phyloP scores from a whole-genome alignment of 805 yeast genomes.

The Candida ulmi region DNA sequence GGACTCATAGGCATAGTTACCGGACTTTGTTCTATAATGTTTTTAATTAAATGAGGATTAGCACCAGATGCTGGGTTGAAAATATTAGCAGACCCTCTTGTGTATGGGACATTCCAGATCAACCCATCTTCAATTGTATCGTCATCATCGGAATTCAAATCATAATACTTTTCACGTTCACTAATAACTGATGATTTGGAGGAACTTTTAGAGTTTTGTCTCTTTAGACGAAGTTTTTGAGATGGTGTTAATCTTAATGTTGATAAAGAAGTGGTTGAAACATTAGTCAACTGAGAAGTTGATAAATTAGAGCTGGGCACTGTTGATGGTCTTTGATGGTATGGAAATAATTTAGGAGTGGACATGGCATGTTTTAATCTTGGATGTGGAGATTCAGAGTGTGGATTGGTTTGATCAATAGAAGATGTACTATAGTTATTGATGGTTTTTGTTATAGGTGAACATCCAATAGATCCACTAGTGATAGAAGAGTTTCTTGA shows the following conservation, averaged over 20 bases:
- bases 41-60: constrained; percentile 16
- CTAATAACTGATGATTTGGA: constrained; percentile 27
- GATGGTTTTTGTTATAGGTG: constrained; percentile 11
- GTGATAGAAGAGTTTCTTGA: constrained; percentile 25
- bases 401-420: neutral
- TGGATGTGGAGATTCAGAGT: neutral
- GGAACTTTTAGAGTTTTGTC: constrained; percentile 29
- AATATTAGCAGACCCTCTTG: constrained; percentile 22
- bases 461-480: constrained; percentile 14
- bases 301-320: neutral
- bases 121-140: constrained; percentile 30
- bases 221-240: constrained; percentile 34
- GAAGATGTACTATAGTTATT: constrained; percentile 1
- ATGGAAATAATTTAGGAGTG: constrained; percentile 4
- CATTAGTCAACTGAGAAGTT: neutral
- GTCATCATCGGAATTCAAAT: constrained; percentile 26
- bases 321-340: neutral
- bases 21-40: constrained; percentile 18
- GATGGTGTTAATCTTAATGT: constrained; percentile 32
- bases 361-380: constrained; percentile 6
- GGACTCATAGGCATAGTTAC: constrained; percentile 40
- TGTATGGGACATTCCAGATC: constrained; percentile 51
- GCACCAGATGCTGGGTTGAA: constrained; percentile 21
- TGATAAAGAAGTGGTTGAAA: constrained; percentile 7
- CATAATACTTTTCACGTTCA: constrained; percentile 33